These are phyloP conservation scores for Chloromonas sp. DNA, from an alignment of 163 green algal species.

Conservation along the genomic window DNA sequence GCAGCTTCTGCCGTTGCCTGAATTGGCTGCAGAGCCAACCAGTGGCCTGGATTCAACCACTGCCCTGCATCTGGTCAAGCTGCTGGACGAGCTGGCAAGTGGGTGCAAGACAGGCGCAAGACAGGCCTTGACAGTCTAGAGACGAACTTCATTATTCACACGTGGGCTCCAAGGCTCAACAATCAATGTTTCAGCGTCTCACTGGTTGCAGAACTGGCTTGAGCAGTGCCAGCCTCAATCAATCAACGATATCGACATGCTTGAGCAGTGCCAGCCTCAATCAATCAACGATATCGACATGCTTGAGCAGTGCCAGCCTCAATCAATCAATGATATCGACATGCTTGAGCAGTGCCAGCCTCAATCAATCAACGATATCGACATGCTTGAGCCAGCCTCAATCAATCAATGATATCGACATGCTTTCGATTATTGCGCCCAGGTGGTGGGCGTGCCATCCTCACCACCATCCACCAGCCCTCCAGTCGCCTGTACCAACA, in stretches of 20 bases:
- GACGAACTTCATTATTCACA: too few relatives aligned
- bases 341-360: too few relatives aligned
- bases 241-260: neutral
- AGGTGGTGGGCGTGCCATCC: slow-evolving; percentile 61
- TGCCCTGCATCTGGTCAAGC: slow-evolving; percentile 75
- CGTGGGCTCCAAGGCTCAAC: too few relatives aligned
- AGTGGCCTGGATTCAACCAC: slow-evolving; percentile 81
- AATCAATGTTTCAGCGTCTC: neutral
- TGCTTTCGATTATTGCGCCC: slow-evolving; percentile 20
- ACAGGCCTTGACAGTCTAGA: too few relatives aligned
- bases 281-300: neutral
- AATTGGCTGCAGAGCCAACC: slow-evolving; percentile 32
- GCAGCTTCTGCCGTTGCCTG: neutral
- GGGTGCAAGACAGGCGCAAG: neutral
- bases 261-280: neutral
- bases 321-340: too few relatives aligned
- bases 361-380: neutral
- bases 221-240: neutral
- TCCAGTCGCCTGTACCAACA: slow-evolving; percentile 74
- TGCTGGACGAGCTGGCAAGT: slow-evolving; percentile 53
- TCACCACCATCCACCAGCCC: slow-evolving; percentile 78
- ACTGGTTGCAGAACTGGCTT: neutral
- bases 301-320: too few relatives aligned
- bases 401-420: neutral
- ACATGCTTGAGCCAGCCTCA: neutral